Percentiles rank a stretch among this genome's conserved stretches.
phyloP scores from a whole-genome alignment of 768 basidiomycete species.

The Russula abietina region DNA sequence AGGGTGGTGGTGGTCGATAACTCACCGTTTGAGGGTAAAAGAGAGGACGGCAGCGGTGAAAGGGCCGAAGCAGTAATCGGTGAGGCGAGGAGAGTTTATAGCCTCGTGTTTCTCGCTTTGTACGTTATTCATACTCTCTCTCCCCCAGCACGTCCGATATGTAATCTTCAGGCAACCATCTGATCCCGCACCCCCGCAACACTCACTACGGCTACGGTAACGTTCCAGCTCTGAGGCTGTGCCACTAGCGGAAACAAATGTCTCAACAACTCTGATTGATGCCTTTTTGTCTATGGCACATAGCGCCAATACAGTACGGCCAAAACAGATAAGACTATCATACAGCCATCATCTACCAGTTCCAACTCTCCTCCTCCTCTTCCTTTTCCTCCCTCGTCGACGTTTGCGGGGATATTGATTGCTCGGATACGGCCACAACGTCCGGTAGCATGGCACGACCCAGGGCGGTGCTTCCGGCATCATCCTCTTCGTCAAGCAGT shows the following conservation, averaged over 20 bases:
- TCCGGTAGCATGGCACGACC: slow-evolving; percentile 7
- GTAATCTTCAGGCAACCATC: neutral
- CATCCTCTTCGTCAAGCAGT: slow-evolving; percentile 20
- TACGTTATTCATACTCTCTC: neutral
- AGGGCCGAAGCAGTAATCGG: neutral
- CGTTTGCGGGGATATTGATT: neutral
- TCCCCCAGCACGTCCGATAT: neutral
- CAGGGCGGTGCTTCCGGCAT: neutral
- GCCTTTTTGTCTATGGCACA: neutral
- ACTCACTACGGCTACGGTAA: too few relatives aligned
- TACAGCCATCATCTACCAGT: slow-evolving; percentile 17
- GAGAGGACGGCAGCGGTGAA: neutral
- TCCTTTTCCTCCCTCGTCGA: slow-evolving; percentile 1
- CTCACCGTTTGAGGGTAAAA: neutral
- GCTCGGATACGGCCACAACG: neutral
- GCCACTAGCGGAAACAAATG: too few relatives aligned
- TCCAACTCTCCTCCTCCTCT: slow-evolving; percentile 24
- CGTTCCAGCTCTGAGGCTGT: too few relatives aligned
- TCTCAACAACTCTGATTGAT: too few relatives aligned
- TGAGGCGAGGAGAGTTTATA: neutral
- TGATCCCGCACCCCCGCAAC: neutral
- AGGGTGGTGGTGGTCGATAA: too few relatives aligned
- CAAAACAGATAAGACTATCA: neutral
- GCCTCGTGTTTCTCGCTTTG: neutral
- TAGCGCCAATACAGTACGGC: neutral